Percentiles rank a stretch among this genome's conserved stretches.
Conservation (phyloP, 2,329 filamentous ascomycete genomes). For the Aspergillus jensenii region DNA sequence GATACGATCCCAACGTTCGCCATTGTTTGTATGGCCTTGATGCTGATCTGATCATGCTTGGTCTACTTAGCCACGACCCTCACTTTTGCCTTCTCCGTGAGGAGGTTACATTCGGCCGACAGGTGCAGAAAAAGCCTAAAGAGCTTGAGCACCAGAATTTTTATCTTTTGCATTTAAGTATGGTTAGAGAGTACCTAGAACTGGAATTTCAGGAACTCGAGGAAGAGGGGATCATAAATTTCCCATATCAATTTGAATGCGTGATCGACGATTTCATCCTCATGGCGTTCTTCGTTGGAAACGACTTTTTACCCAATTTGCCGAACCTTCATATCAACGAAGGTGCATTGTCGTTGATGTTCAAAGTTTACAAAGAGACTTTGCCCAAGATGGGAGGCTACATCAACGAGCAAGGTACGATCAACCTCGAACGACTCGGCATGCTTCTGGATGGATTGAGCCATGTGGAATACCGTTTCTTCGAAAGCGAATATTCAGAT, state of each 20-base stretch:
- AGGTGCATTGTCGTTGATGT: slow-evolving; percentile 95
- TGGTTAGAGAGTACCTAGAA: slow-evolving; percentile 95
- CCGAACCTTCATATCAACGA: slow-evolving; percentile 98
- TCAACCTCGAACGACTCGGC: slow-evolving; percentile 79
- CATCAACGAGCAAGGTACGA: slow-evolving; percentile 91
- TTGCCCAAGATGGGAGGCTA: slow-evolving; percentile 87
- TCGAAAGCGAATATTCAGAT: slow-evolving; percentile 85
- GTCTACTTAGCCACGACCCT: slow-evolving; percentile 92
- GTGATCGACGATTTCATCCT: slow-evolving; percentile 99
- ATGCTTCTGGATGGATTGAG: slow-evolving; percentile 79
- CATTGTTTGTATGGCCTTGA: slow-evolving; percentile 97
- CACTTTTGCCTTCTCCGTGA: slow-evolving; percentile 97
- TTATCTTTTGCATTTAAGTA: slow-evolving; percentile 93
- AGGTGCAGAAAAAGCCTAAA: slow-evolving; percentile 84
- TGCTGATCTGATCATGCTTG: slow-evolving; percentile 97
- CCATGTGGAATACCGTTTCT: slow-evolving; percentile 87
- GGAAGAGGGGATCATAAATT: slow-evolving; percentile 66
- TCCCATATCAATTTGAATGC: slow-evolving; percentile 88
- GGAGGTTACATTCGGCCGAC: slow-evolving; percentile 93
- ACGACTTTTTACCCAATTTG: slow-evolving; percentile 96
- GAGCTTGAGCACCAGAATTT: slow-evolving; percentile 99
- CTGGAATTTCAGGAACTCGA: slow-evolving; percentile 94
- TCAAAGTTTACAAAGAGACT: slow-evolving; percentile 89
- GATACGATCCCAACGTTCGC: slow-evolving; percentile 88
- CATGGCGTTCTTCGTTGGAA: slow-evolving; percentile 99